phyloP scores from a whole-genome alignment of 2,329 filamentous ascomycete genomes.

The Ascosphaera aggregata region DNA sequence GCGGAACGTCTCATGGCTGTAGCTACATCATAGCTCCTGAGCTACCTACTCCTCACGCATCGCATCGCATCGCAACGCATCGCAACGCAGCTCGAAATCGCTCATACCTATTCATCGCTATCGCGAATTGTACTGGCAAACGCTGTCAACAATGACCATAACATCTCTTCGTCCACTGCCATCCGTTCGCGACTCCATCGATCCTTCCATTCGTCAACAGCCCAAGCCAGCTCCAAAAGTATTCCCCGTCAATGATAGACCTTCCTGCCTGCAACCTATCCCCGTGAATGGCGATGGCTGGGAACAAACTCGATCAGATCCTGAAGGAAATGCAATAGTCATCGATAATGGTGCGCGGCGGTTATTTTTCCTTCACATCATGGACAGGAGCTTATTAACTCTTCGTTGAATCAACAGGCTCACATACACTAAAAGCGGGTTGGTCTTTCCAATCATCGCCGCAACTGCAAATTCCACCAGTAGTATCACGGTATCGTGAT shows the following conservation, averaged over 20 bases:
- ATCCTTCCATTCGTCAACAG: slow-evolving; percentile 22
- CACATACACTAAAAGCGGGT: slow-evolving; percentile 69
- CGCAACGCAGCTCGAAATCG: neutral
- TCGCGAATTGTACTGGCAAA: slow-evolving; percentile 1
- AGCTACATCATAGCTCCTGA: too few species aligned
- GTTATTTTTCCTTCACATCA: neutral
- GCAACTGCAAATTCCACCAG: slow-evolving; percentile 57
- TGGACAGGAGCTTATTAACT: neutral
- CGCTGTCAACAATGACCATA: slow-evolving; percentile 19
- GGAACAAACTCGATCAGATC: slow-evolving; percentile 36
- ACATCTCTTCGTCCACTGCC: slow-evolving; percentile 16
- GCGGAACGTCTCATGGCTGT: too few species aligned
- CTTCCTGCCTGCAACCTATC: slow-evolving; percentile 36
- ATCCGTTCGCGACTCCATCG: slow-evolving; percentile 16
- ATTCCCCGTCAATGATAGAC: slow-evolving; percentile 28
- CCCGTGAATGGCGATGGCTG: slow-evolving; percentile 43
- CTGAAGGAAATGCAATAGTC: slow-evolving; percentile 53
- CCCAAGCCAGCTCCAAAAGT: slow-evolving; percentile 31
- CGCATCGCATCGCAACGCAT: too few species aligned
- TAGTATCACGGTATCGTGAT: slow-evolving; percentile 89
- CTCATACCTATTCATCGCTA: slow-evolving; percentile 1
- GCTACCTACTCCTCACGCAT: too few species aligned
- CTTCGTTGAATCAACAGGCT: slow-evolving; percentile 31
- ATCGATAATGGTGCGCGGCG: slow-evolving; percentile 74
- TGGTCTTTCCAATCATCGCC: slow-evolving; percentile 87